These are phyloP conservation scores for Cystobasidium slooffiae DNA, from an alignment of 1,284 basidiomycete genomes.

Conservation along the genomic window DNA sequence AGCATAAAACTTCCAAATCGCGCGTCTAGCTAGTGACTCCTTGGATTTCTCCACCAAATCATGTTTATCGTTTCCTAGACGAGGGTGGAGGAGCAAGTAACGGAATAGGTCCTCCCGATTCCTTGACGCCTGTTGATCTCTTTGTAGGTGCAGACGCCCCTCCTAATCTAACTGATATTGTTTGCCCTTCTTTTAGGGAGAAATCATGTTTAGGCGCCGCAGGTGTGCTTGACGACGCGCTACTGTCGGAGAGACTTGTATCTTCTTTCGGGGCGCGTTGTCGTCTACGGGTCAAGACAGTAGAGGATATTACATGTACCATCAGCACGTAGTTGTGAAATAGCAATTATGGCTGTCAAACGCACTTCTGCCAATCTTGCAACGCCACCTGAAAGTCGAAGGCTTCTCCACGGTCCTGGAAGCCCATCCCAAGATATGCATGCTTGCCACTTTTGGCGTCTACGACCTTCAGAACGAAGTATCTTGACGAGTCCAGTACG, in stretches of 20 bases:
- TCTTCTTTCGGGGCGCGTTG: constrained; percentile 56
- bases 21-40: too few relatives aligned
- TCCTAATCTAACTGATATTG: constrained; percentile 88
- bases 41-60: background rate
- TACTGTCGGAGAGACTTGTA: constrained; percentile 42
- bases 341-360: constrained; percentile 32
- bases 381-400: constrained; percentile 96
- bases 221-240: constrained; percentile 58
- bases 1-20: too few relatives aligned
- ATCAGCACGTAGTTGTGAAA: too few relatives aligned
- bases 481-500: constrained; percentile 88
- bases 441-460: constrained; percentile 69
- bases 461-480: constrained; percentile 51
- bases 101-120: constrained; percentile 45
- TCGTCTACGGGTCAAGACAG: constrained; percentile 63
- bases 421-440: constrained; percentile 90
- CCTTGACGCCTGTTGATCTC: background rate
- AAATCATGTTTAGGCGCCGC: constrained; percentile 88
- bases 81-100: constrained; percentile 50
- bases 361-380: constrained; percentile 90
- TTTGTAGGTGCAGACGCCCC: constrained; percentile 59
- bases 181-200: constrained; percentile 93
- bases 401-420: constrained; percentile 84
- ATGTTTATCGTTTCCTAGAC: constrained; percentile 26
- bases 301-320: constrained; percentile 50